Evolutionary conservation across 805 yeast genomes (phyloP).

Genomic region (Metschnikowia lachancei): DNA sequence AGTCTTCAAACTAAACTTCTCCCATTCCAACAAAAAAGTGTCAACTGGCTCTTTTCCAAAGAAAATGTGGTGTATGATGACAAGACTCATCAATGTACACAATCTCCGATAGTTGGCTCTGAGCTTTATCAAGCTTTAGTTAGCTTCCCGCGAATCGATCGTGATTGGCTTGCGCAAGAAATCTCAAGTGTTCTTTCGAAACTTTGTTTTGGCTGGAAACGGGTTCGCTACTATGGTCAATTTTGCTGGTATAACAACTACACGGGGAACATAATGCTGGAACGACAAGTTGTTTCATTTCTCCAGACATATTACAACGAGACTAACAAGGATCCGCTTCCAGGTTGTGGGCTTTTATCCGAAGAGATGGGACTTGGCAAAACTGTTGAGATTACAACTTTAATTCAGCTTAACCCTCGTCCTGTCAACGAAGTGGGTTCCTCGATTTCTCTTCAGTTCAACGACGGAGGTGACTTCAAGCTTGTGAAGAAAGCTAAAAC

Average conservation of each 20-base stretch:
- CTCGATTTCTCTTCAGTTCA: slow-evolving; percentile 27
- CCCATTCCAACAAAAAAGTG: slow-evolving; percentile 52
- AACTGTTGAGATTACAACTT: slow-evolving; percentile 77
- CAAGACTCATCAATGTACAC: slow-evolving; percentile 22
- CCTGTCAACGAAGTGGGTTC: slow-evolving; percentile 33
- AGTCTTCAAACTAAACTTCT: slow-evolving; percentile 45
- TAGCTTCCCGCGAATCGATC: slow-evolving; percentile 9
- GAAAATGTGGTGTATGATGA: slow-evolving; percentile 45
- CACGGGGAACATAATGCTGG: slow-evolving; percentile 46
- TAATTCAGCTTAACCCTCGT: slow-evolving; percentile 62
- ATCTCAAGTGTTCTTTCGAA: slow-evolving; percentile 36
- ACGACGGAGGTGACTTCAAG: slow-evolving; percentile 42
- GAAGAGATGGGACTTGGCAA: slow-evolving; percentile 99
- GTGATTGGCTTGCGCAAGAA: slow-evolving; percentile 19
- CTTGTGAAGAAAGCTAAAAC: slow-evolving; percentile 55
- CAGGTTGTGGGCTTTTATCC: slow-evolving; percentile 68
- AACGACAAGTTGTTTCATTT: slow-evolving; percentile 25
- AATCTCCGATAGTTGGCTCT: slow-evolving; percentile 20
- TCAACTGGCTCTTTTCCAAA: slow-evolving; percentile 53
- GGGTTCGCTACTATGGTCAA: slow-evolving; percentile 12
- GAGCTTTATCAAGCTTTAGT: slow-evolving; percentile 7
- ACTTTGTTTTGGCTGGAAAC: slow-evolving; percentile 54
- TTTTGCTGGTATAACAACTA: slow-evolving; percentile 49
- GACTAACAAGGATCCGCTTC: slow-evolving; percentile 27
- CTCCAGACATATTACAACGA: slow-evolving; percentile 27